Evolutionary conservation across 2,329 filamentous ascomycete species (phyloP).

Genomic region (Cytospora paraplurivora): DNA sequence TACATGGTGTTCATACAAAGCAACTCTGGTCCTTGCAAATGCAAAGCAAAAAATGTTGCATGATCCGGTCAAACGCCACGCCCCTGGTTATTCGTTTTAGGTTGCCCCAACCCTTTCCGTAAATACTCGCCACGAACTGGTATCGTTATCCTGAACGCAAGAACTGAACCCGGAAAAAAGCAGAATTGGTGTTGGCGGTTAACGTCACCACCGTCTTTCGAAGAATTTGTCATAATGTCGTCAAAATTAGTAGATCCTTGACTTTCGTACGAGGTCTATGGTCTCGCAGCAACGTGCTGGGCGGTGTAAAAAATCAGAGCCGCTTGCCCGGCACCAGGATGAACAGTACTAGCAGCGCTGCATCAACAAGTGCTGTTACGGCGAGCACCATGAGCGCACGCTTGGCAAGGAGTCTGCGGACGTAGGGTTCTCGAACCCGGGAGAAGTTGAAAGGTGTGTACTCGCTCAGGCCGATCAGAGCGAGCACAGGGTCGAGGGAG

Average conservation of each 20-base stretch:
- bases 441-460: slow-evolving; percentile 95
- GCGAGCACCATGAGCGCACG: slow-evolving; percentile 79
- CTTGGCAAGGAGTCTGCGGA: slow-evolving; percentile 81
- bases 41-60: background rate
- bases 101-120: background rate
- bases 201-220: background rate
- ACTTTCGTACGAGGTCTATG: background rate
- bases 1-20: slow-evolving; percentile 3
- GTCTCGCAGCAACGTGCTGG: background rate
- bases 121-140: slow-evolving; percentile 8
- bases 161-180: slow-evolving; percentile 11
- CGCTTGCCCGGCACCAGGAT: slow-evolving; percentile 91
- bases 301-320: slow-evolving; percentile 50
- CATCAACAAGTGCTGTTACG: slow-evolving; percentile 74
- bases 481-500: slow-evolving; percentile 88
- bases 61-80: background rate
- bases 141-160: slow-evolving; percentile 26
- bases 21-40: slow-evolving; percentile 2
- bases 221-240: slow-evolving; percentile 14
- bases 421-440: slow-evolving; percentile 84
- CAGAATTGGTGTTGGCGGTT: background rate
- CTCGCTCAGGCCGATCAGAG: slow-evolving; percentile 87
- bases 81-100: background rate
- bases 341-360: slow-evolving; percentile 85
- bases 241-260: slow-evolving; percentile 9